phyloP scores from a whole-genome alignment of 345 rosid species.

The Sisymbrium altissimum region DNA sequence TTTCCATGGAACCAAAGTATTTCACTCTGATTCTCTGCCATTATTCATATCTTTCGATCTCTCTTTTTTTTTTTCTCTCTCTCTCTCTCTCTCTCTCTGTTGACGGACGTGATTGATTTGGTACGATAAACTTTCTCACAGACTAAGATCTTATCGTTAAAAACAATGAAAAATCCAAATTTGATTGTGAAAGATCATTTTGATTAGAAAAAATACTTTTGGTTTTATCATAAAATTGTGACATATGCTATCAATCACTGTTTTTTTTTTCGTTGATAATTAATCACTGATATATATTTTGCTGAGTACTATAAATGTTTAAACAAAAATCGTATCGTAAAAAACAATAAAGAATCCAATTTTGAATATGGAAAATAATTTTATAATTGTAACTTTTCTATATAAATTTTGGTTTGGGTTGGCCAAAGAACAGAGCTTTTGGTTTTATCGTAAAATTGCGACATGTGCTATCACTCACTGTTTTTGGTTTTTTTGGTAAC shows the following conservation, averaged over 20 bases:
- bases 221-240: neutral
- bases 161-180: neutral
- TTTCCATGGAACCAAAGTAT: slow-evolving; percentile 15
- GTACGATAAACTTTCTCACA: slow-evolving; percentile 23
- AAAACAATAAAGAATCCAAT: neutral
- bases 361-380: neutral
- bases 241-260: neutral
- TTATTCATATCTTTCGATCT: slow-evolving; percentile 31
- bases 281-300: neutral
- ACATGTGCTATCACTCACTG: neutral
- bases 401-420: neutral
- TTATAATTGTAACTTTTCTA: neutral
- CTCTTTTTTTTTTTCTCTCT: neutral
- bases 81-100: neutral
- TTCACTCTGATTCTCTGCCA: slow-evolving; percentile 25
- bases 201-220: neutral
- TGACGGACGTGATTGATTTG: slow-evolving; percentile 25
- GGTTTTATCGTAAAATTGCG: neutral
- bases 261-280: neutral
- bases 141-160: slow-evolving; percentile 13
- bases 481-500: too few species aligned
- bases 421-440: neutral
- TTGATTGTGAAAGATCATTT: neutral
- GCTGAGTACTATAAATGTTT: neutral
- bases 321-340: neutral